These are phyloP conservation scores for Neurospora sp. DNA, from an alignment of 495 filamentous ascomycete species.

Conservation along the genomic window DNA sequence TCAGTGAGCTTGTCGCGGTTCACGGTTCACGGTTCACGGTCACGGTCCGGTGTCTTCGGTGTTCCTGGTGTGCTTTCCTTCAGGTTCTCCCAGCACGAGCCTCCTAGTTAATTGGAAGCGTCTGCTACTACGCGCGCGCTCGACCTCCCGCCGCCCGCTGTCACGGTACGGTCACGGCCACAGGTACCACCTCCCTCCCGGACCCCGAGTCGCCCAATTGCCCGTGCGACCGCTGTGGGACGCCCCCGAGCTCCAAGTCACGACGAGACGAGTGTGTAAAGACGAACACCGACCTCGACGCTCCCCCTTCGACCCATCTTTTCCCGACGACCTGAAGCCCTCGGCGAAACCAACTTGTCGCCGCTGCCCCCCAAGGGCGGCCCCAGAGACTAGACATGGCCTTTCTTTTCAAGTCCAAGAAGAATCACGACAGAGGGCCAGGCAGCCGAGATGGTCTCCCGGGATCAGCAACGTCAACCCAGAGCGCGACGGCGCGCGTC, in stretches of 20 bases:
- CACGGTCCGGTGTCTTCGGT: slow-evolving; percentile 4
- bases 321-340: neutral
- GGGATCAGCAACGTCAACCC: slow-evolving; percentile 21
- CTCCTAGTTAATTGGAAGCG: neutral
- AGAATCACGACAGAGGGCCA: slow-evolving; percentile 43
- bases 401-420: slow-evolving; percentile 65
- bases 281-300: neutral
- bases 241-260: neutral
- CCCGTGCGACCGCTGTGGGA: neutral
- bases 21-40: neutral
- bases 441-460: slow-evolving; percentile 36
- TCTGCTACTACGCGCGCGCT: neutral
- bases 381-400: slow-evolving; percentile 41
- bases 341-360: neutral
- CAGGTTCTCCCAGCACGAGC: neutral
- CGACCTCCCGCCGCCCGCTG: neutral
- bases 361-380: neutral
- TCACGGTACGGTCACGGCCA: neutral
- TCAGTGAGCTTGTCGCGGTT: neutral
- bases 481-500: slow-evolving; percentile 30
- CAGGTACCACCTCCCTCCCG: neutral
- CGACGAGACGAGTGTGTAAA: neutral
- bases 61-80: neutral
- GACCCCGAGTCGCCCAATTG: neutral
- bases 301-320: neutral